phyloP scores from a whole-genome alignment of 805 yeast genomes.

The Teunomyces tritomae region DNA sequence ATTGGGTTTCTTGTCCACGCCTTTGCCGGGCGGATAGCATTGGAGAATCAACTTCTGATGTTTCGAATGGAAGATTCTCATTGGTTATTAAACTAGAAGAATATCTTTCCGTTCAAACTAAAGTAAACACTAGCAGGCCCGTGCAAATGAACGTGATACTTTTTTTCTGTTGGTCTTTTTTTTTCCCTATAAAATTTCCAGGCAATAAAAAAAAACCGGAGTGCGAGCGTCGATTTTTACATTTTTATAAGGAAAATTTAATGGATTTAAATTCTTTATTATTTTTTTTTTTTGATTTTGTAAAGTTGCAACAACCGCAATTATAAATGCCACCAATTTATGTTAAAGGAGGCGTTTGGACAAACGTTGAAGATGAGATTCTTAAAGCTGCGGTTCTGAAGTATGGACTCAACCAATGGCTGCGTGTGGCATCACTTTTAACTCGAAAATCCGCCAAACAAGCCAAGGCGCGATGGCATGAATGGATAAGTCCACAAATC shows the following conservation, averaged over 20 bases:
- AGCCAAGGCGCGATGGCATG: conserved; percentile 90
- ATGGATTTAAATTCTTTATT: too few relatives aligned
- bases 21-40: conserved; percentile 90
- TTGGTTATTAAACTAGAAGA: conserved; percentile 4
- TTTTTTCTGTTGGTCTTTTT: too few relatives aligned
- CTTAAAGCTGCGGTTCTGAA: conserved; percentile 87
- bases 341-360: conserved; percentile 89
- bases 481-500: conserved; percentile 77
- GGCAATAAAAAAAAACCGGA: too few relatives aligned
- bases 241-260: too few relatives aligned
- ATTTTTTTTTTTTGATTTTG: background rate
- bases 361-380: conserved; percentile 80
- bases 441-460: conserved; percentile 87
- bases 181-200: too few relatives aligned
- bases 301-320: background rate
- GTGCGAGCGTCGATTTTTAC: too few relatives aligned
- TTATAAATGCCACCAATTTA: conserved; percentile 55
- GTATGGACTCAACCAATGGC: conserved; percentile 94
- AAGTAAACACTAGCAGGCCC: too few relatives aligned
- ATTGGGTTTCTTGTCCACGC: conserved; percentile 85
- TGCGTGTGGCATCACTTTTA: conserved; percentile 82
- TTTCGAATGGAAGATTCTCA: conserved; percentile 57
- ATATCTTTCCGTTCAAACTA: too few relatives aligned
- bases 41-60: conserved; percentile 88
- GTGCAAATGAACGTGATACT: too few relatives aligned